A percentile compares a stretch with the other conserved stretches of the same genome.
Evolutionary conservation across 1,284 basidiomycete species (phyloP).

Genomic region (Flammula alnicola): DNA sequence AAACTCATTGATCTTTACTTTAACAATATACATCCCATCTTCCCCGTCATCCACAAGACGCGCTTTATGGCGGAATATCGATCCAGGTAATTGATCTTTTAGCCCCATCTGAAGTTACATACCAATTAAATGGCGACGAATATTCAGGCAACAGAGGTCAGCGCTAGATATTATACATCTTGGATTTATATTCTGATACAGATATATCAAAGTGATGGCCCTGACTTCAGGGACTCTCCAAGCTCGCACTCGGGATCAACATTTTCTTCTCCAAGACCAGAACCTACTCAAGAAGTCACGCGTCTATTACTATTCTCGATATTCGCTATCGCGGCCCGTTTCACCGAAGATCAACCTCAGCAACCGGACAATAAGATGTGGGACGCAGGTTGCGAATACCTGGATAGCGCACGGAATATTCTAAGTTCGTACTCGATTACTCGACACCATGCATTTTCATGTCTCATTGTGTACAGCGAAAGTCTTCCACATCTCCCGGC

Average conservation of each 20-base stretch:
- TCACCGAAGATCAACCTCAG: constrained; percentile 52
- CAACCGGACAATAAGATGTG: constrained; percentile 64
- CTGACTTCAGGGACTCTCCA: constrained; percentile 26
- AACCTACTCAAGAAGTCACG: constrained; percentile 66
- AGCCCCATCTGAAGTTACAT: constrained; percentile 1
- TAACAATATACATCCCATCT: constrained; percentile 78
- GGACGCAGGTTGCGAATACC: constrained; percentile 73
- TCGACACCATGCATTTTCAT: neutral
- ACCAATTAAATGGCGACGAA: neutral
- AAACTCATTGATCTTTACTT: constrained; percentile 78
- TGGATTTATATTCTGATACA: neutral
- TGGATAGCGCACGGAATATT: constrained; percentile 68
- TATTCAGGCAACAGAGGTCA: constrained; percentile 40
- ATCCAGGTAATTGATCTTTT: constrained; percentile 47
- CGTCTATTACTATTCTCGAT: constrained; percentile 77
- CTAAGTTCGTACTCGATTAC: constrained; percentile 52
- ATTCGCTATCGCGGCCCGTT: constrained; percentile 79
- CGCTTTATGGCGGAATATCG: constrained; percentile 72
- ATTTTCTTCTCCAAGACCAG: constrained; percentile 43
- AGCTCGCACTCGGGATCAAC: constrained; percentile 23
- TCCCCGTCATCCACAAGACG: constrained; percentile 75
- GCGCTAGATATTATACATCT: neutral
- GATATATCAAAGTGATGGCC: constrained; percentile 18
- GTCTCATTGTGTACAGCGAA: constrained; percentile 46
- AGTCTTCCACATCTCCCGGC: constrained; percentile 66